These are phyloP conservation scores for Crithidia expoeki DNA, from an alignment of 208 protist species.

Conservation along the genomic window DNA sequence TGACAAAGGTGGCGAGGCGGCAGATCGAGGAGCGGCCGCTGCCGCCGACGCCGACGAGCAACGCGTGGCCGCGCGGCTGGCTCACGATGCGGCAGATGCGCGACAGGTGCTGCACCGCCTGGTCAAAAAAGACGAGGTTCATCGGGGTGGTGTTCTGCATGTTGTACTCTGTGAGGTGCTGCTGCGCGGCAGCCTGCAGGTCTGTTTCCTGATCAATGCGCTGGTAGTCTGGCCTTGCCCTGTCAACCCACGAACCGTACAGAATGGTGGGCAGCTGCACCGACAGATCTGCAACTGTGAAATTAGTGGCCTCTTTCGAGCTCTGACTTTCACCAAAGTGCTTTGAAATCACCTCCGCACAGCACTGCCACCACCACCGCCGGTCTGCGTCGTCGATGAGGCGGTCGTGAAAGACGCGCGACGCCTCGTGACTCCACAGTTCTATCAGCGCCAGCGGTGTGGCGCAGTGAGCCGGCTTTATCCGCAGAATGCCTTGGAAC, in stretches of 20 bases:
- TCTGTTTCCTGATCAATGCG: slow-evolving; percentile 36
- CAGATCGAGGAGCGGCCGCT: slow-evolving; percentile 95
- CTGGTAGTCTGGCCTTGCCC: slow-evolving; percentile 53
- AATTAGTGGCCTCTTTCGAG: slow-evolving; percentile 6
- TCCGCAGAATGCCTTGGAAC: slow-evolving; percentile 95
- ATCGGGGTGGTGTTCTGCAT: slow-evolving; percentile 77
- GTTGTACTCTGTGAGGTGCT: slow-evolving; percentile 95
- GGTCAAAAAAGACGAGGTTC: slow-evolving; percentile 97
- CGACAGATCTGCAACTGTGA: slow-evolving; percentile 19
- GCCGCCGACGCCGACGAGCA: slow-evolving; percentile 97
- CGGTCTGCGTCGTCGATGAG: slow-evolving; percentile 93
- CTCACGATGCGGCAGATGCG: slow-evolving; percentile 95
- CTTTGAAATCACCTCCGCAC: slow-evolving; percentile 64
- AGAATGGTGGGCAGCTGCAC: slow-evolving; percentile 42
- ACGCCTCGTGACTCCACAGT: slow-evolving; percentile 95
- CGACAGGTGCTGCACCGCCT: slow-evolving; percentile 95
- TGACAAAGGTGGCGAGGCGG: slow-evolving; percentile 93
- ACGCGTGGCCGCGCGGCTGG: slow-evolving; percentile 95
- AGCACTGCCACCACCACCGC: slow-evolving; percentile 90
- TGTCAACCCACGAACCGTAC: slow-evolving; percentile 65
- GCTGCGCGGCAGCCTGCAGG: slow-evolving; percentile 59
- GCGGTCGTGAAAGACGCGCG: slow-evolving; percentile 96
- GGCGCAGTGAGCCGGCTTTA: slow-evolving; percentile 69
- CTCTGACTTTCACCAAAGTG: slow-evolving; percentile 46
- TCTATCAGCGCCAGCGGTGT: slow-evolving; percentile 65